Evolutionary conservation across 805 yeast genomes (phyloP).

Genomic region (Candida endomychidarum): DNA sequence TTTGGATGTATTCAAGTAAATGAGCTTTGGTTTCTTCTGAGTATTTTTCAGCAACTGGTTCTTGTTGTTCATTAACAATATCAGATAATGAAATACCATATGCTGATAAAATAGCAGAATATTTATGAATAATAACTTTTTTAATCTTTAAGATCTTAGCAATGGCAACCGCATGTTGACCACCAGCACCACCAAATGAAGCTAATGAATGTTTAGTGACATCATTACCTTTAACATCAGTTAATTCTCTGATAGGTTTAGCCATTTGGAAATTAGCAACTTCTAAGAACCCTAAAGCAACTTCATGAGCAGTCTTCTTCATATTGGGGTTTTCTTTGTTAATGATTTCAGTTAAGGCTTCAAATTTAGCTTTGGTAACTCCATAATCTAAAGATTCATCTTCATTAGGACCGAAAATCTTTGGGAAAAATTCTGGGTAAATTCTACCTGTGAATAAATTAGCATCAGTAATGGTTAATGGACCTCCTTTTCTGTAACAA

Average conservation of each 20-base stretch:
- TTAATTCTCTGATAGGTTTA: constrained; percentile 77
- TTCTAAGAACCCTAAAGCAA: constrained; percentile 76
- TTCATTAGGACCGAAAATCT: constrained; percentile 80
- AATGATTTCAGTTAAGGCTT: constrained; percentile 53
- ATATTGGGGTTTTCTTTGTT: constrained; percentile 48
- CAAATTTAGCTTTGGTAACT: constrained; percentile 50
- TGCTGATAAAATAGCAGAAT: constrained; percentile 81
- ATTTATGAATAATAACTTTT: constrained; percentile 71
- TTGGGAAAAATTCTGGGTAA: constrained; percentile 73
- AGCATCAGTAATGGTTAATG: constrained; percentile 83
- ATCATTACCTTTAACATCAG: constrained; percentile 80
- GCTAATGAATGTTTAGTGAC: constrained; percentile 68
- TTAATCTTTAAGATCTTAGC: constrained; percentile 70
- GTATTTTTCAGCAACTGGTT: constrained; percentile 56
- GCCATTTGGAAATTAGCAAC: constrained; percentile 91
- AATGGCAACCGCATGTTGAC: constrained; percentile 81
- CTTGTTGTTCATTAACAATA: constrained; percentile 74
- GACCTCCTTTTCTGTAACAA: constrained; percentile 82
- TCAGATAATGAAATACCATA: constrained; percentile 88
- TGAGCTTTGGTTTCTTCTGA: constrained; percentile 24
- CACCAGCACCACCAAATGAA: constrained; percentile 92
- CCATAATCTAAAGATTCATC: constrained; percentile 65
- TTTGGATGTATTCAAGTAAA: constrained; percentile 18
- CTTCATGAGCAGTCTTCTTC: constrained; percentile 57
- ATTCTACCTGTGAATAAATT: constrained; percentile 71